Evolutionary conservation across 2,329 filamentous ascomycete genomes (phyloP), one percentile per base, ranked within the genome.

Genomic region (Ambrosiella xylebori): DNA sequence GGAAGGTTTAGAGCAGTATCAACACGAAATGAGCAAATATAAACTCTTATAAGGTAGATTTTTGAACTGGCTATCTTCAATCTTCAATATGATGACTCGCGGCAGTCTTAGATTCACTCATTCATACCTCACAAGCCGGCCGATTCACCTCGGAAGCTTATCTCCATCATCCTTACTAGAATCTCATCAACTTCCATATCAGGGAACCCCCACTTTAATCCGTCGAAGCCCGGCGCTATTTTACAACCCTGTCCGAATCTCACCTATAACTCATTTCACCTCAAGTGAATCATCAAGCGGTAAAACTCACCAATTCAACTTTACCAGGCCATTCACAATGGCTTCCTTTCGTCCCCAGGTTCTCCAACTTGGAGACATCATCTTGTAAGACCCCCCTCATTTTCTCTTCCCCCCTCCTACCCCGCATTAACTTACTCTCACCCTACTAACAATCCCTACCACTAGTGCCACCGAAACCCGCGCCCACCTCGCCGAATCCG

Each of bases 391-490:
- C 7, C 38, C 13, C n/a, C 13, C 27, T 27, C 27, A 1, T 27
- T 27, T 27, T 27, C 27, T 11, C 35, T 11, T n/a, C 17, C 9
- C 7, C 19, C 17, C 1, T 7, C 4, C 5, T 3, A 38, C 54
- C 4, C 27, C 54, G 1, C 27, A 38, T n/a, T 45, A 15, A 38
- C 13, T 13, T 36, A 9, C 50, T 27, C 51, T 35, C n/a, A 27
- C 7, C 47, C 17, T 13, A 8, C 47, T 27, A 35, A 13, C 41
- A n/a, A 54, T 13, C 38, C 7, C n/a, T 38, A 8, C 9, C 9
- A 47, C 27, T 7, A 86, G 83, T 66, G 86, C 86, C 45, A 74
- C 82, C 61, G 71, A 79, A 45, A 72, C 79, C 59, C 89, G 83
- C 82, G 67, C 76, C n/a, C 68, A 75, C 4, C 74, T 93, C 58